These are phyloP conservation scores for Simplicillium aogashimaense DNA, from an alignment of 2,329 filamentous ascomycete genomes.

Conservation along the genomic window DNA sequence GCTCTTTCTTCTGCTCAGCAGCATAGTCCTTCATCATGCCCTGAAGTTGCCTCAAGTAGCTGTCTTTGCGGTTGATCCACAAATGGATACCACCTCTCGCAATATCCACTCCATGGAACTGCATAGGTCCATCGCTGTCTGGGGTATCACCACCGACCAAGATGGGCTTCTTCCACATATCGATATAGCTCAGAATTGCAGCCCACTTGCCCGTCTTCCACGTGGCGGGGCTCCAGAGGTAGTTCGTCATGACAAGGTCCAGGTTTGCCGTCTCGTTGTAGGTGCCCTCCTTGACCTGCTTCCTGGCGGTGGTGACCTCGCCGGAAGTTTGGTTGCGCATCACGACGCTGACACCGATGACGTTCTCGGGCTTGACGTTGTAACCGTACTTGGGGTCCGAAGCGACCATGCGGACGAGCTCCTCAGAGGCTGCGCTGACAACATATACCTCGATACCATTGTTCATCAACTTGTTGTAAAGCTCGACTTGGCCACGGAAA, in stretches of 20 bases:
- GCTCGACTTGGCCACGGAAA: conserved; percentile 29
- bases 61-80: conserved; percentile 28
- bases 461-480: conserved; percentile 30
- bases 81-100: conserved; percentile 28
- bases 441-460: conserved; percentile 34
- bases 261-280: conserved; percentile 26
- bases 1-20: conserved; percentile 21
- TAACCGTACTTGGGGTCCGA: conserved; percentile 33
- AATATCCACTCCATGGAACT: conserved; percentile 32
- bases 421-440: conserved; percentile 29
- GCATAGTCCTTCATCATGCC: conserved; percentile 24
- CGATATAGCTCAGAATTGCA: conserved; percentile 30
- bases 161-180: conserved; percentile 30
- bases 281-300: conserved; percentile 24
- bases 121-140: conserved; percentile 31
- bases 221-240: conserved; percentile 30
- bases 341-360: conserved; percentile 30
- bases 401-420: conserved; percentile 35
- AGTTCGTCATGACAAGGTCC: conserved; percentile 26
- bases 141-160: conserved; percentile 32
- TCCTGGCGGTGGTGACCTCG: conserved; percentile 23
- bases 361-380: conserved; percentile 31
- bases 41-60: conserved; percentile 22
- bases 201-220: conserved; percentile 35
- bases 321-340: conserved; percentile 19